Conservation (phyloP, 805 yeast genomes). For the Cyberlindnera bimundalis region DNA sequence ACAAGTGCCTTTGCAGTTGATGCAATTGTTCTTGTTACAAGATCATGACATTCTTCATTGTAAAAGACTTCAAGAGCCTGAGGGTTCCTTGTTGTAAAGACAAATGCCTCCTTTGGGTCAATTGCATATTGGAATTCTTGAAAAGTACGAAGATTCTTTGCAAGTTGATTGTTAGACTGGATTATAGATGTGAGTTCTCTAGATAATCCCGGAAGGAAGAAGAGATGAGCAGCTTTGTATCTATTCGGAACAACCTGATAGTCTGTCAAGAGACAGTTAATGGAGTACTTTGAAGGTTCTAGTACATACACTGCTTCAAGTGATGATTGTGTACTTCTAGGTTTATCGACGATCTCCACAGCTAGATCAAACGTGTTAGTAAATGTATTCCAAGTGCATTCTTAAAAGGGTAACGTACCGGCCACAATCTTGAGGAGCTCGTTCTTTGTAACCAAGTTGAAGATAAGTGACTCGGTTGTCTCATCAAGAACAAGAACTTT, state of each 20-base stretch:
- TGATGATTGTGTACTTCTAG: conserved; percentile 56
- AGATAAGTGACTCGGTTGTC: conserved; percentile 45
- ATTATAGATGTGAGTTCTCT: conserved; percentile 29
- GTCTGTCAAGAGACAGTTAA: conserved; percentile 79
- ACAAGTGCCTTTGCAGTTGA: conserved; percentile 63
- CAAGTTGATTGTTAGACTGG: conserved; percentile 29
- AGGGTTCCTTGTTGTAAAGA: conserved; percentile 63
- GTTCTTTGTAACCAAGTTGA: conserved; percentile 44
- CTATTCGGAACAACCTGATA: conserved; percentile 60
- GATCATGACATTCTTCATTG: conserved; percentile 57
- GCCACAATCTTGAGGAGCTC: conserved; percentile 48
- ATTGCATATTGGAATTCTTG: conserved; percentile 45
- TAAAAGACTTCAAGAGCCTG: conserved; percentile 71
- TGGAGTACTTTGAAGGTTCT: conserved; percentile 62
- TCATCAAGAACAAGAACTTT: conserved; percentile 57
- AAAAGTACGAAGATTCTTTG: conserved; percentile 30
- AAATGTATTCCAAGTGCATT: too few species aligned
- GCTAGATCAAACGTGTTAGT: conserved; percentile 36
- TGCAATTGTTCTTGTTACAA: conserved; percentile 56
- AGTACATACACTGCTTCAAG: conserved; percentile 79
- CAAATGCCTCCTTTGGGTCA: conserved; percentile 65
- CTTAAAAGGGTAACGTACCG: conserved; percentile 3
- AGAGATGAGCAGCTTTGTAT: conserved; percentile 69
- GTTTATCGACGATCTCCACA: conserved; percentile 59
- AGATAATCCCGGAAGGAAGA: conserved; percentile 62